phyloP scores from a whole-genome alignment of 2,329 filamentous ascomycete species.

The Ceratocystiopsis sp. region DNA sequence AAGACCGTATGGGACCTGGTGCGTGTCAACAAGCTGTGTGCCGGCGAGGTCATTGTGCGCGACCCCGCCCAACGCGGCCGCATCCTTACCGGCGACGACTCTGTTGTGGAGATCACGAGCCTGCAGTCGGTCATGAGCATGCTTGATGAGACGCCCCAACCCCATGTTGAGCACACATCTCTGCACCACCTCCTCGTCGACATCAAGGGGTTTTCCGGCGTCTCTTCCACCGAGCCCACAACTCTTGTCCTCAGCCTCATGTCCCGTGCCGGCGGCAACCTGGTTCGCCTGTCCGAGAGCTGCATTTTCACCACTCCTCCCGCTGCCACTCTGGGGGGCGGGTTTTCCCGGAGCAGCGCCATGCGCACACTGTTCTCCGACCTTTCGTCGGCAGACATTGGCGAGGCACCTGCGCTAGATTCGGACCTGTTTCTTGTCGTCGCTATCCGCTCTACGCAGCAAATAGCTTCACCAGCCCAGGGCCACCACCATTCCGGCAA shows the following conservation, averaged over 20 bases:
- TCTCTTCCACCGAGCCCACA: conserved; percentile 50
- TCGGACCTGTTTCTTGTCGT: conserved; percentile 70
- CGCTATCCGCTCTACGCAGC: conserved; percentile 49
- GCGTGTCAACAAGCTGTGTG: conserved; percentile 82
- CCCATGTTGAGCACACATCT: conserved; percentile 48
- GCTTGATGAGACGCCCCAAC: conserved; percentile 62
- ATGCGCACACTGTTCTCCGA: conserved; percentile 81
- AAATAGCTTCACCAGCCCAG: conserved; percentile 18
- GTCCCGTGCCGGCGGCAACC: conserved; percentile 45
- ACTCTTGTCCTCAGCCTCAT: conserved; percentile 66
- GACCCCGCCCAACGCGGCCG: conserved; percentile 71
- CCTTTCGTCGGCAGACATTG: conserved; percentile 58
- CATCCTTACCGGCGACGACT: conserved; percentile 81
- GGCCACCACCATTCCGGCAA: conserved; percentile 15
- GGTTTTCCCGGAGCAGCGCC: conserved; percentile 43
- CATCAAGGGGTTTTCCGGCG: conserved; percentile 64
- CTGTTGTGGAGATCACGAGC: conserved; percentile 76
- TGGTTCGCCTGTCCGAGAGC: conserved; percentile 61
- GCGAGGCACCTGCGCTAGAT: conserved; percentile 42
- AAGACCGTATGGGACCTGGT: conserved; percentile 93
- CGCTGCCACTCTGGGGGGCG: conserved; percentile 34
- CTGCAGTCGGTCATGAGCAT: conserved; percentile 94
- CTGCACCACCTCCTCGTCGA: conserved; percentile 74
- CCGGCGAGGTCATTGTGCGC: conserved; percentile 84
- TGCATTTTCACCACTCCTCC: conserved; percentile 65